A percentile compares a stretch with the other conserved stretches of the same genome.
These are phyloP conservation scores for Casuarina glauca DNA, from an alignment of 306 rosid species.

Conservation along the genomic window DNA sequence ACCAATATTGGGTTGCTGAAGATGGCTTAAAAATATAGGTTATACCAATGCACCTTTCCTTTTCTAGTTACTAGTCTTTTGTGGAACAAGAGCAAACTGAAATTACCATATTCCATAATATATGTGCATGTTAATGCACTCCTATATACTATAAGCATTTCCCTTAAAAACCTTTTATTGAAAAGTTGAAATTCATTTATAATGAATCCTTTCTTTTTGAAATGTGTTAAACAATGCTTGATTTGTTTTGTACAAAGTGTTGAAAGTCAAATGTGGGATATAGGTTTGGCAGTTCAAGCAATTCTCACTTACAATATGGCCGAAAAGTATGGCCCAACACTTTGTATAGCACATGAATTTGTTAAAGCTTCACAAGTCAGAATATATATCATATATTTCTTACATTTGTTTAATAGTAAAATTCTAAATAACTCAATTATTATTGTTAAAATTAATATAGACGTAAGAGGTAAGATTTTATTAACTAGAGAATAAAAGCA, in stretches of 20 bases:
- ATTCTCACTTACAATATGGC: conserved; percentile 44
- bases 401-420: not conserved
- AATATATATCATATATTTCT: not conserved
- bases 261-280: conserved; percentile 60
- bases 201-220: not conserved
- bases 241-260: conserved; percentile 36
- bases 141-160: not conserved
- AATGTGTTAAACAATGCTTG: not conserved
- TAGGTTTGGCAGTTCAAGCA: conserved; percentile 56
- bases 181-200: not conserved
- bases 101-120: not conserved
- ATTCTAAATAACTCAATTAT: too few relatives aligned
- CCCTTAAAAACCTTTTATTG: not conserved
- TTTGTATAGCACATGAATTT: conserved; percentile 56
- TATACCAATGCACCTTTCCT: too few relatives aligned
- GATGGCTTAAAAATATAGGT: too few relatives aligned
- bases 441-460: too few relatives aligned
- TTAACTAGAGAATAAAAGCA: too few relatives aligned
- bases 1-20: too few relatives aligned
- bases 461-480: too few relatives aligned
- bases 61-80: not conserved
- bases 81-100: not conserved
- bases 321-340: conserved; percentile 51
- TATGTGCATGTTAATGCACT: not conserved
- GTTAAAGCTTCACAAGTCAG: conserved; percentile 64